These are phyloP conservation scores for Daldinia loculata DNA, from an alignment of 495 filamentous ascomycete species.

Conservation along the genomic window DNA sequence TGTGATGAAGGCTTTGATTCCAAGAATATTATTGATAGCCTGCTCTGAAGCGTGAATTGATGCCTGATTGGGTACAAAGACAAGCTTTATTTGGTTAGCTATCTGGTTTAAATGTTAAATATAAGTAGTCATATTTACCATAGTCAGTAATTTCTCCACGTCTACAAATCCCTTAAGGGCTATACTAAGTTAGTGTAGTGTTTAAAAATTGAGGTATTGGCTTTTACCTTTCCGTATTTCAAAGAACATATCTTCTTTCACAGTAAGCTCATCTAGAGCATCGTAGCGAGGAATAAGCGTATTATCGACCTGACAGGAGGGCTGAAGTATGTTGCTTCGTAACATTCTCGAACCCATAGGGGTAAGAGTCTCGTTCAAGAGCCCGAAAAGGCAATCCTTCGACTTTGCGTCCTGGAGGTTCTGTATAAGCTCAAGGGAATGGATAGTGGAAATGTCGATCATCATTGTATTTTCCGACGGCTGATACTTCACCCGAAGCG, in stretches of 20 bases:
- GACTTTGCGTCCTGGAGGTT: slow-evolving; percentile 80
- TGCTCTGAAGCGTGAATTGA: slow-evolving; percentile 76
- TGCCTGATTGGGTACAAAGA: slow-evolving; percentile 60
- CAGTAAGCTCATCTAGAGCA: slow-evolving; percentile 82
- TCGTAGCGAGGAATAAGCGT: slow-evolving; percentile 74
- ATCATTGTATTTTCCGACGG: slow-evolving; percentile 95
- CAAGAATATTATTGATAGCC: slow-evolving; percentile 84
- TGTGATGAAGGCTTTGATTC: slow-evolving; percentile 81
- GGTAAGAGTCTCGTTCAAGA: slow-evolving; percentile 85
- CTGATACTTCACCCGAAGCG: slow-evolving; percentile 84
- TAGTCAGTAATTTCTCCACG: slow-evolving; percentile 71
- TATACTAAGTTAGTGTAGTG: slow-evolving; percentile 42
- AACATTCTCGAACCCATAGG: slow-evolving; percentile 88
- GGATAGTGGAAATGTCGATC: slow-evolving; percentile 86
- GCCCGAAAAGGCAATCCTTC: slow-evolving; percentile 79
- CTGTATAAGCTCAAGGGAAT: slow-evolving; percentile 87
- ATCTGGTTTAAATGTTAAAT: neutral
- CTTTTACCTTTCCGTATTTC: slow-evolving; percentile 70
- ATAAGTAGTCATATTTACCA: slow-evolving; percentile 49
- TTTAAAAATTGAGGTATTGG: neutral
- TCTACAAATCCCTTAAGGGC: slow-evolving; percentile 79
- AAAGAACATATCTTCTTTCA: slow-evolving; percentile 87
- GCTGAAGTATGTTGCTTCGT: slow-evolving; percentile 84
- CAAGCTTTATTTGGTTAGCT: slow-evolving; percentile 48
- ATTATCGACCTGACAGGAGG: slow-evolving; percentile 74